Conservation (phyloP, 768 basidiomycete genomes). For the Suillus americanus region DNA sequence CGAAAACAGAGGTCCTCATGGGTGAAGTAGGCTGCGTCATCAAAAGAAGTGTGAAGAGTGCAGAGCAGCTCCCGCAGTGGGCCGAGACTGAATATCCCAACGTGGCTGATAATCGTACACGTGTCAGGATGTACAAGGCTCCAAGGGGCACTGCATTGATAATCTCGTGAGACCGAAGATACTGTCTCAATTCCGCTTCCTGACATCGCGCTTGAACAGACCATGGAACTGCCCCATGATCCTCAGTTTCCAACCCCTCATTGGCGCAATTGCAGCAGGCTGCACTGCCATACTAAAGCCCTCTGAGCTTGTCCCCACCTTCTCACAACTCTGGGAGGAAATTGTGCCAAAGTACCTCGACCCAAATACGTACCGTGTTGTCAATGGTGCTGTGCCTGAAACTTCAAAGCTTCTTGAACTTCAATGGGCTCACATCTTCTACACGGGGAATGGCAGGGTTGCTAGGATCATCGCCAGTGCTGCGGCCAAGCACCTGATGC, state of each 20-base stretch:
- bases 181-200: background rate
- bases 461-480: constrained; percentile 25
- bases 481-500: constrained; percentile 35
- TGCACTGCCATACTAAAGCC: constrained; percentile 65
- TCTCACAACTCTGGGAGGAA: constrained; percentile 48
- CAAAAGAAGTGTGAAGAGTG: constrained; percentile 41
- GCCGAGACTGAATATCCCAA: constrained; percentile 40
- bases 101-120: constrained; percentile 15
- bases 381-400: constrained; percentile 47
- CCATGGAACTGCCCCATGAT: constrained; percentile 70
- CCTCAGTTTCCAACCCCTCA: constrained; percentile 54
- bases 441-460: constrained; percentile 35
- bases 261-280: constrained; percentile 75
- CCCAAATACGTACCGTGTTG: constrained; percentile 47
- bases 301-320: constrained; percentile 54
- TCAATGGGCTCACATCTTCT: constrained; percentile 37
- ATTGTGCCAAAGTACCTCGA: constrained; percentile 60
- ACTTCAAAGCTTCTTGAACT: constrained; percentile 31
- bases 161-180: constrained; percentile 48
- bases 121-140: constrained; percentile 40
- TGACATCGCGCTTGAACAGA: constrained; percentile 30
- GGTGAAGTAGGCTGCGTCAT: constrained; percentile 48
- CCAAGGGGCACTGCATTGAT: constrained; percentile 65
- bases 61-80: constrained; percentile 60
- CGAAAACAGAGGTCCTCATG: constrained; percentile 34